Evolutionary conservation across 139 green algal species (phyloP).

Genomic region (Chlorella ohadii): DNA sequence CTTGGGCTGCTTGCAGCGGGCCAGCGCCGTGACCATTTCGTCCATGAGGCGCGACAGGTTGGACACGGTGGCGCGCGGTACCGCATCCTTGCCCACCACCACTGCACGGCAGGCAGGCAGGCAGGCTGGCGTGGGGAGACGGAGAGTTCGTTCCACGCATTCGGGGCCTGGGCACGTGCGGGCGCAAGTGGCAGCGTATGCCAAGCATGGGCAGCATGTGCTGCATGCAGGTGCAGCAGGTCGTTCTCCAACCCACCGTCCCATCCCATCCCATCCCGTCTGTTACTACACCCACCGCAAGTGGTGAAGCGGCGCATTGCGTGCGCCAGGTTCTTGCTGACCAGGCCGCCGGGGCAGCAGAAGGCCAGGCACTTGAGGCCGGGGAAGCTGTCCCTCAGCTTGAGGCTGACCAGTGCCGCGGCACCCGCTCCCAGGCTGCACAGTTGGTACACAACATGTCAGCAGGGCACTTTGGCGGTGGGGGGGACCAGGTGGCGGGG

Average conservation of each 20-base stretch:
- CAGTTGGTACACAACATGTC: background rate
- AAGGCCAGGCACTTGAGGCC: constrained; percentile 59
- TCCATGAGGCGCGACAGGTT: constrained; percentile 61
- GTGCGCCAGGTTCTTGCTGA: constrained; percentile 43
- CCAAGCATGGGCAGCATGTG: too few species aligned
- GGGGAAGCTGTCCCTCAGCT: constrained; percentile 50
- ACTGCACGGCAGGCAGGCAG: background rate
- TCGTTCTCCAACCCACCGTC: too few species aligned
- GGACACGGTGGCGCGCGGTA: constrained; percentile 42
- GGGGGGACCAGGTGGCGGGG: too few species aligned
- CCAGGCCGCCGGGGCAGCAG: constrained; percentile 49
- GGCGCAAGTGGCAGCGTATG: too few species aligned
- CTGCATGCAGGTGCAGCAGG: too few species aligned
- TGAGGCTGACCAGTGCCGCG: constrained; percentile 55
- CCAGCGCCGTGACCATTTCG: constrained; percentile 59
- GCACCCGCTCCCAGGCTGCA: constrained; percentile 55
- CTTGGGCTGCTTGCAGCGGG: constrained; percentile 53
- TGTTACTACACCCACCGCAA: background rate
- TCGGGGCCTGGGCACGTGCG: too few species aligned
- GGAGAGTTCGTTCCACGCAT: too few species aligned
- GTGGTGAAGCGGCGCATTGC: constrained; percentile 50
- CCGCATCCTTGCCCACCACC: constrained; percentile 56
- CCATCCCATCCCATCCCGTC: too few species aligned
- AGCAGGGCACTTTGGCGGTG: too few species aligned
- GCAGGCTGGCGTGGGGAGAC: too few species aligned